Base-by-base conservation (phyloP, 495 filamentous ascomycete genomes). In the Penicillium canariense region DNA sequence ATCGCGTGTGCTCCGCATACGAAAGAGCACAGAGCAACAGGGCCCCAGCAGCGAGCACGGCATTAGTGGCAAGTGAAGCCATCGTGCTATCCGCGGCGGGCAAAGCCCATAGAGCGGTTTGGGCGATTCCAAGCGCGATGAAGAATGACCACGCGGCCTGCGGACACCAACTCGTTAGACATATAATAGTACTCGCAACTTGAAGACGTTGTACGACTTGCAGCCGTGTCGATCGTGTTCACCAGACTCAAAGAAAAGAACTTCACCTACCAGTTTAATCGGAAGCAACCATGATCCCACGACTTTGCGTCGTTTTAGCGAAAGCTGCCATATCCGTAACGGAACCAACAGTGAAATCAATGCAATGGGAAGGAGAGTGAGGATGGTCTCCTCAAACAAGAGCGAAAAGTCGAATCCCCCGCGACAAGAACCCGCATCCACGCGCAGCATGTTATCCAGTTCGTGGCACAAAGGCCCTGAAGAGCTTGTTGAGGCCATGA, bases 321-420 rank as follows among this genome's bases (percentile, higher is more conserved):
- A 63, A 0, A 84, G 72, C 48, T 72, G 74, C 49, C 69, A 64
- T 2, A 80, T 49, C 15, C 81, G 79, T 17, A 72, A 64, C 11
- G 80, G 76, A 18, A 69, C 61, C n/a, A 75, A 22, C 17, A 80
- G 55, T 26, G 86, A 61, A 23, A 85, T 68, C 20, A 82, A 40
- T 4, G 66, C 60, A 17, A 78, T 68, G 3, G 81, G 81, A 5
- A 81, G 62, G 7, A 83, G 68, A 8, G 72, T 69, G 15, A 84
- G 69, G 42, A 86, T 75, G 2, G 71, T 68, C 52, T 84, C 76
- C 61, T 87, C 81, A 52, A 86, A 85, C 26, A 80, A 61, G 23
- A 84, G 67, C 23, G 82, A 84, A 59, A 86, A 87, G 48, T 88
- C 84, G 61, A 87, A 81, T 44, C 68, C 69, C 49, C 72, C 72